These are phyloP conservation scores for Kodamaea fukazawae DNA, from an alignment of 805 yeast species.

Conservation along the genomic window DNA sequence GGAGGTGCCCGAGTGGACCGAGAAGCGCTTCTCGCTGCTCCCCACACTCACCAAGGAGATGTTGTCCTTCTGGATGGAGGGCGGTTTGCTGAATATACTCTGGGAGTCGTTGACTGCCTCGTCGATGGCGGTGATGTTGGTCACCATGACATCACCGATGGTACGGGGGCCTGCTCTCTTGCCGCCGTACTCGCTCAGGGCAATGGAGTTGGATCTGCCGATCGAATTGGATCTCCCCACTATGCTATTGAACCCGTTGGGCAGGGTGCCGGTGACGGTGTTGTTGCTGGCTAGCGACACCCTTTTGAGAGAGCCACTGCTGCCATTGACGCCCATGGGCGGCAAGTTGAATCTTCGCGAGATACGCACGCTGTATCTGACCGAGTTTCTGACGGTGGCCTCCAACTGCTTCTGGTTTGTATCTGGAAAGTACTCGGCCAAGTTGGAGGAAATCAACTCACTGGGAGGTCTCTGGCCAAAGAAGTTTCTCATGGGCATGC, in stretches of 20 bases:
- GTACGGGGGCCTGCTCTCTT: constrained; percentile 35
- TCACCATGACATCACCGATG: constrained; percentile 62
- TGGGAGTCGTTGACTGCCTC: constrained; percentile 36
- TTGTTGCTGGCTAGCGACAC: neutral
- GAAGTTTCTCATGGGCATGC: constrained; percentile 42
- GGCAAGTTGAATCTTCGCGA: constrained; percentile 38
- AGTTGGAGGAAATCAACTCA: constrained; percentile 82
- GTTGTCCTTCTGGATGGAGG: constrained; percentile 18
- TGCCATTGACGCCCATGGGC: constrained; percentile 7
- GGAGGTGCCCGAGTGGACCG: constrained; percentile 8
- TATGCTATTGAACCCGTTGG: too few species aligned
- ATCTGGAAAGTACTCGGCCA: constrained; percentile 89
- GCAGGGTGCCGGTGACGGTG: neutral
- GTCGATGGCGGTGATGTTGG: constrained; percentile 55
- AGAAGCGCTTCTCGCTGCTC: constrained; percentile 14
- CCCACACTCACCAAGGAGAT: constrained; percentile 17
- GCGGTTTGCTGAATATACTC: constrained; percentile 27
- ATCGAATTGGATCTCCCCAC: constrained; percentile 5
- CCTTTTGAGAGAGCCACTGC: constrained; percentile 11
- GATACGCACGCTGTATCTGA: constrained; percentile 68
- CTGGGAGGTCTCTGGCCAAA: constrained; percentile 93
- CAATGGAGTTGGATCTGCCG: constrained; percentile 3
- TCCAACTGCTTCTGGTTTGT: constrained; percentile 69
- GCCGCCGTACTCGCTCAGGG: constrained; percentile 3
- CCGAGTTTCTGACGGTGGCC: constrained; percentile 80